Base-by-base conservation (phyloP, 2,329 filamentous ascomycete genomes). In the Sporothrix sp. region DNA sequence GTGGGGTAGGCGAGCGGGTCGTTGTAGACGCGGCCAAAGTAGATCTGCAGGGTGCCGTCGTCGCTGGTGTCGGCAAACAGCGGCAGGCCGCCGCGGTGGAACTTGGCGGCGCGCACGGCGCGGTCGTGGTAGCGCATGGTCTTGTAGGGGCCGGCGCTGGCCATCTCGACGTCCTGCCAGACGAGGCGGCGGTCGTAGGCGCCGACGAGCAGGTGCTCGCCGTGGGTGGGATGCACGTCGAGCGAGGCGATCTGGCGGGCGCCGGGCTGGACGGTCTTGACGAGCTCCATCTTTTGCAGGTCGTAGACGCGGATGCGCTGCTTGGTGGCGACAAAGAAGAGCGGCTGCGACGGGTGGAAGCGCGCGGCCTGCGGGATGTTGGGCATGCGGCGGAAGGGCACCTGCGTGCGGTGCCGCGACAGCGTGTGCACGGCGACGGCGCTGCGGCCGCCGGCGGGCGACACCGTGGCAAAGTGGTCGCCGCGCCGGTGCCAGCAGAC, bases 141-240 rank as follows among this genome's bases (percentile, higher is more conserved):
- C 74, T 96, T 96, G 74, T 95, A 97, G 0, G 93, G 93, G 5
- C 48, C 48, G 45, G 87, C 81, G 56, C 79, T 83, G 1, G 87
- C 93, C 32, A 98, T 79, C 59, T 98, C 93, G 49, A 97, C 76
- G 68, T 98, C 93, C 70, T 97, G 93, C 93, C 93, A 98, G 28
- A 98, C 75, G 3, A 98, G 75, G 42, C 91, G 82, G 58, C 90
- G 83, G 69, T 98, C 93, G 69, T 97, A 98, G 1, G 89, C 93
- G 39, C 90, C 89, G 10, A 96, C 87, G 53, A 97, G 87, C 50
- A 98, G 69, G 63, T 98, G 96, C 69, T 95, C 90, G 40, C 93
- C 93, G 16, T 86, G 86, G 0, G 46, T 52, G 13, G 90, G 84
- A 67, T 98, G 94, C 39, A 98, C 79, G 61, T 95, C 90, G 60